A percentile compares a stretch with the other conserved stretches of the same genome.
Conservation (phyloP, 495 filamentous ascomycete species). For the Trichocladium uniseriatum region DNA sequence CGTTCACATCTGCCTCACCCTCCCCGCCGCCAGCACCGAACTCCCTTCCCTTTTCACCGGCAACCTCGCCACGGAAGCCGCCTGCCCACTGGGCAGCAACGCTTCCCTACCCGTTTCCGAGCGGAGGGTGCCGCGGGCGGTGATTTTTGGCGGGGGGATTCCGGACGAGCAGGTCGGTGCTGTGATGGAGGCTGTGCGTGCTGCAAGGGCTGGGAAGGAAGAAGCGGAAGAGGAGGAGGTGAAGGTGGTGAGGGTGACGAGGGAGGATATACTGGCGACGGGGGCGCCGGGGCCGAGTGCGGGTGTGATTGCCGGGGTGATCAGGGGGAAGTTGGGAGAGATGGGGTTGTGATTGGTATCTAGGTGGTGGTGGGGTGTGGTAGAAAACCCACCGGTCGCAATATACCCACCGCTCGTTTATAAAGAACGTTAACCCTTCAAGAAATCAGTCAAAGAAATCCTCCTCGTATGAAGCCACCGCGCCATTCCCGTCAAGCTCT, state of each 20-base stretch:
- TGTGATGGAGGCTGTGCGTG: constrained; percentile 13
- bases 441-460: too few relatives aligned
- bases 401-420: too few relatives aligned
- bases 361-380: too few relatives aligned
- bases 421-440: too few relatives aligned
- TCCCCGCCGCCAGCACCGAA: constrained; percentile 14
- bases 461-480: too few relatives aligned
- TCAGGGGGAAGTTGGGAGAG: too few relatives aligned
- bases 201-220: constrained; percentile 1
- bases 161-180: constrained; percentile 12
- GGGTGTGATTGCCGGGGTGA: too few relatives aligned
- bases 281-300: constrained; percentile 16
- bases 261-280: constrained; percentile 16
- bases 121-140: constrained; percentile 15
- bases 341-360: too few relatives aligned
- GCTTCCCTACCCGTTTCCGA: constrained; percentile 1
- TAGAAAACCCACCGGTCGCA: too few relatives aligned
- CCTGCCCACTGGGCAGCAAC: constrained; percentile 22
- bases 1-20: constrained; percentile 20
- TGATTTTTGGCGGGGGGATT: constrained; percentile 25
- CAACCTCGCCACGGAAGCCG: constrained; percentile 1
- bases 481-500: too few relatives aligned
- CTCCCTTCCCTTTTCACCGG: constrained; percentile 19
- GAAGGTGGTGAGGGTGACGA: constrained; percentile 15
- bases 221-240: not conserved